Percentiles rank a stretch among this genome's conserved stretches.
phyloP scores from a whole-genome alignment of 441 rosid genomes.

The Viola pubescens region DNA sequence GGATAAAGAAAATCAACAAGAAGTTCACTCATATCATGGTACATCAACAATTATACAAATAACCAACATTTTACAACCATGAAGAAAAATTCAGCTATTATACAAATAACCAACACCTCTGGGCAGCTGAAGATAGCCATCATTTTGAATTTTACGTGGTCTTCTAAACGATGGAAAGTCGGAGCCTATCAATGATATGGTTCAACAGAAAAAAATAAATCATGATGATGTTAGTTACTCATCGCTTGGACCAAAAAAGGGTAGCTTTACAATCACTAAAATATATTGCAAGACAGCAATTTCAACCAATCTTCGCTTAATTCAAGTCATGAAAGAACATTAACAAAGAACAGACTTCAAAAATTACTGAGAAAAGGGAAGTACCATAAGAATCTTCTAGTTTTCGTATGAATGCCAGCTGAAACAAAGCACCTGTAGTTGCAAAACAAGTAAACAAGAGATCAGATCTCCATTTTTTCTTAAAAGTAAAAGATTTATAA shows the following conservation, averaged over 20 bases:
- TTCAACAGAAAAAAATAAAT: constrained; percentile 7
- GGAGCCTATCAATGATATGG: constrained; percentile 27
- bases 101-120: constrained; percentile 58
- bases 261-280: neutral
- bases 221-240: no score
- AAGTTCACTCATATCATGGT: neutral
- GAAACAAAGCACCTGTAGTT: constrained; percentile 72
- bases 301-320: neutral
- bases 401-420: constrained; percentile 59
- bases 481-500: neutral
- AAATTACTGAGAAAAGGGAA: neutral
- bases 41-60: neutral
- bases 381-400: constrained; percentile 74
- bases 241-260: no score
- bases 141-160: constrained; percentile 28
- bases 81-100: constrained; percentile 3
- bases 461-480: neutral
- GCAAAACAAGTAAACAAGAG: constrained; percentile 9
- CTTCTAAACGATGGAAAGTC: constrained; percentile 39
- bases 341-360: neutral
- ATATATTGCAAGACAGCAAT: neutral
- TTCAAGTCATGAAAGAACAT: neutral
- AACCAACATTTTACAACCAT: neutral
- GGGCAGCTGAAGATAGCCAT: constrained; percentile 41
- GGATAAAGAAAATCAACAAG: neutral